Evolutionary conservation across 1,284 basidiomycete species (phyloP).

Genomic region (Mycosarcoma mackinlayi): DNA sequence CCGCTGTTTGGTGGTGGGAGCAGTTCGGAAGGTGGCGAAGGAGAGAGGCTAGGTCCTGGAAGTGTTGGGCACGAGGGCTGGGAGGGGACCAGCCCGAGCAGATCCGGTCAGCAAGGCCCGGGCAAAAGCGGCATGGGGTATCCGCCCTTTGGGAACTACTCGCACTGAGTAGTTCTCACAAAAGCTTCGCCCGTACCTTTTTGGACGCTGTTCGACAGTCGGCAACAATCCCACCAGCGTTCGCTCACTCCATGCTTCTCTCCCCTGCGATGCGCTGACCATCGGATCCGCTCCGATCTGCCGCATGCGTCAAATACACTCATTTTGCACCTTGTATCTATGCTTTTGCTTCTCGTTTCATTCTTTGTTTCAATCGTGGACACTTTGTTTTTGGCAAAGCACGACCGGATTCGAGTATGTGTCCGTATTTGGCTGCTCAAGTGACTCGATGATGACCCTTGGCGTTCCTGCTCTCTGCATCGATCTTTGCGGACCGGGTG

Average conservation of each 20-base stretch:
- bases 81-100: slow-evolving; percentile 26
- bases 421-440: neutral
- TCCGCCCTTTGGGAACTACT: slow-evolving; percentile 37
- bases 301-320: no score
- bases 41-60: slow-evolving; percentile 27
- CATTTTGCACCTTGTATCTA: no score
- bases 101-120: slow-evolving; percentile 17
- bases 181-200: neutral
- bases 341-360: slow-evolving; percentile 1
- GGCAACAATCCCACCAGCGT: no score
- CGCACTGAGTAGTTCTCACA: slow-evolving; percentile 12
- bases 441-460: slow-evolving; percentile 64
- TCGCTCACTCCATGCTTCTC: no score
- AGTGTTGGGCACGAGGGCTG: slow-evolving; percentile 48
- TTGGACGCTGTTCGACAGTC: no score
- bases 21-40: slow-evolving; percentile 46
- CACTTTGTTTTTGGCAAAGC: slow-evolving; percentile 16
- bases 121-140: slow-evolving; percentile 38
- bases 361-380: slow-evolving; percentile 4
- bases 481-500: slow-evolving; percentile 87
- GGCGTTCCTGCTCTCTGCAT: slow-evolving; percentile 69
- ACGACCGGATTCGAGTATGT: no score
- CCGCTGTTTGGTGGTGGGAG: slow-evolving; percentile 33
- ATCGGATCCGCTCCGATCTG: no score
- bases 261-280: no score